Conservation (phyloP, 768 basidiomycete genomes). For the Boletus subcaerulescens region DNA sequence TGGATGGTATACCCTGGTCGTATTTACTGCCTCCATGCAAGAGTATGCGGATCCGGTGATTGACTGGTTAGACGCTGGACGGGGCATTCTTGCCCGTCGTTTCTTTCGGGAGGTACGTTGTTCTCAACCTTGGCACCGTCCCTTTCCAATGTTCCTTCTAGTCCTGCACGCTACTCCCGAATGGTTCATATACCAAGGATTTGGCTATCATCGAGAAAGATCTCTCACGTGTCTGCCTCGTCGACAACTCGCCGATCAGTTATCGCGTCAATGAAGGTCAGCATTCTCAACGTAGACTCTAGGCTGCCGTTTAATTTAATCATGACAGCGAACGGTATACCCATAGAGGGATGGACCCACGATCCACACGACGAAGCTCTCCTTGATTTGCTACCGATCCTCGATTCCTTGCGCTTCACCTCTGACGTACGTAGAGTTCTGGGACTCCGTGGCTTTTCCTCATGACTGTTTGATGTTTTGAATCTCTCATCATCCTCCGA, state of each 20-base stretch:
- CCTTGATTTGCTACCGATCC: slow-evolving; percentile 90
- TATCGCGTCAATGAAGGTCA: slow-evolving; percentile 91
- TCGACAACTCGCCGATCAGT: slow-evolving; percentile 94
- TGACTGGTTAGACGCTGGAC: slow-evolving; percentile 96
- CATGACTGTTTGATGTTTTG: slow-evolving; percentile 17
- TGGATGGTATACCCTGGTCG: slow-evolving; percentile 96
- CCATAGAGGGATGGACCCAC: slow-evolving; percentile 98
- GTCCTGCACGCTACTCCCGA: slow-evolving; percentile 91
- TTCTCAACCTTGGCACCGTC: background rate
- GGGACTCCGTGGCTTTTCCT: slow-evolving; percentile 61
- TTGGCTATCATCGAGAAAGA: slow-evolving; percentile 84
- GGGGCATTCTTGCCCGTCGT: slow-evolving; percentile 84
- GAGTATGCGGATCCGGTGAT: slow-evolving; percentile 99
- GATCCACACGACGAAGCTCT: slow-evolving; percentile 96
- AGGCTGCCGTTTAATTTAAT: background rate
- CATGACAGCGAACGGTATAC: slow-evolving; percentile 87
- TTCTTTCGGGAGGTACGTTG: slow-evolving; percentile 85
- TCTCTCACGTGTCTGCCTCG: slow-evolving; percentile 87
- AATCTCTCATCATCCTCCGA: slow-evolving; percentile 3
- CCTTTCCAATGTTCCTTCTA: slow-evolving; percentile 28
- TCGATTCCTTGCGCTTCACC: slow-evolving; percentile 95
- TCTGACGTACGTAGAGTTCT: slow-evolving; percentile 91
- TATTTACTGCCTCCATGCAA: slow-evolving; percentile 98
- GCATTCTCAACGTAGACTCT: slow-evolving; percentile 19
- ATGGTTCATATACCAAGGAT: slow-evolving; percentile 95